Percentiles rank a stretch among this genome's conserved stretches.
Conservation (phyloP, 83 land plant genomes). For the Picea abies region DNA sequence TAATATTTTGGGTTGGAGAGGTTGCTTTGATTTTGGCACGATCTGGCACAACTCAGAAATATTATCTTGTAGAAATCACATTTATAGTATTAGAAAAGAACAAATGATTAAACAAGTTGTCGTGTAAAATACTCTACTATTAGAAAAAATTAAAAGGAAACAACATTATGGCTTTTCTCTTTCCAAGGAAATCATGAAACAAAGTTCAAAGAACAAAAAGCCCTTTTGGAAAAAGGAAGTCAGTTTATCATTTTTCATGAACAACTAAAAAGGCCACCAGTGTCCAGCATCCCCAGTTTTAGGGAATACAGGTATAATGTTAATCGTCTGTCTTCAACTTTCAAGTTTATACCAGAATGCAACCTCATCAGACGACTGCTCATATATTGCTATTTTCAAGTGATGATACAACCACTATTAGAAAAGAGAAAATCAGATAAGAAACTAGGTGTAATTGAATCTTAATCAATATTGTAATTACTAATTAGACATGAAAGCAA, state of each 20-base stretch:
- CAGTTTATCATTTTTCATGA: neutral
- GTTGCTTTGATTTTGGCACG: too few relatives aligned
- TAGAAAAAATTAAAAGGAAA: neutral
- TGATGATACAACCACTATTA: neutral
- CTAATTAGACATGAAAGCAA: too few relatives aligned
- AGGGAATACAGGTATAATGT: neutral
- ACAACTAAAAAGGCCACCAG: neutral
- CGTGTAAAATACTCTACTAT: too few relatives aligned
- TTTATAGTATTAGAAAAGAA: too few relatives aligned
- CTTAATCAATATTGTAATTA: too few relatives aligned
- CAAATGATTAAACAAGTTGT: too few relatives aligned
- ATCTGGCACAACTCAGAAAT: too few relatives aligned
- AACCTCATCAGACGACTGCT: neutral
- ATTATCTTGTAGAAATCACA: too few relatives aligned
- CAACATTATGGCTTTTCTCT: neutral
- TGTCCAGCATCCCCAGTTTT: neutral
- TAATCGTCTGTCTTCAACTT: neutral
- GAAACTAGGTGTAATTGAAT: neutral
- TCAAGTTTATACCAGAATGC: neutral
- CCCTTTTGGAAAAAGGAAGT: neutral
- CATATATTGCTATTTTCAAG: neutral
- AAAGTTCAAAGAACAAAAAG: neutral
- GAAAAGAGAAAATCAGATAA: neutral
- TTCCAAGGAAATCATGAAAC: neutral
- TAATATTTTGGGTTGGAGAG: too few relatives aligned